These are phyloP conservation scores for Entrophospora sp. DNA, from an alignment of 192 early-diverging fungal species.

Conservation along the genomic window DNA sequence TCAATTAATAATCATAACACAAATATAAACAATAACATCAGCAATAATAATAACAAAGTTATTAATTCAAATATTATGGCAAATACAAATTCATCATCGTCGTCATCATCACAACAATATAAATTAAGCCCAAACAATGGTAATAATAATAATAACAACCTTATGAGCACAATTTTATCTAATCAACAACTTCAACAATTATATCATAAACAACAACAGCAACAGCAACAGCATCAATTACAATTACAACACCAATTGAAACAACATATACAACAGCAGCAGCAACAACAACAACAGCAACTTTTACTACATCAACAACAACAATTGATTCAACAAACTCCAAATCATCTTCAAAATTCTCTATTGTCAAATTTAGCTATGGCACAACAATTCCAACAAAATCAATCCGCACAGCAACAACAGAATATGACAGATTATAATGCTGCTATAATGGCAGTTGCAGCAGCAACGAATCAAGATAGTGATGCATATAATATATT, in stretches of 20 bases:
- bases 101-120: conserved; percentile 6
- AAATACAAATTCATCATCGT: no score
- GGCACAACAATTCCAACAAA: background rate
- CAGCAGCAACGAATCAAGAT: conserved; percentile 1
- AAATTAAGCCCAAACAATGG: background rate
- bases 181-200: background rate
- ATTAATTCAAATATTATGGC: no score
- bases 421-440: no score
- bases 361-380: background rate
- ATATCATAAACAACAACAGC: no score
- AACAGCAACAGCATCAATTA: no score
- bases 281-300: background rate
- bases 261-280: no score
- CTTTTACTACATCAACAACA: background rate
- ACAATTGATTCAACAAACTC: no score
- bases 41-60: background rate
- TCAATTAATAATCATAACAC: background rate
- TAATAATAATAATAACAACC: no score
- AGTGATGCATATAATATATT: conserved; percentile 1
- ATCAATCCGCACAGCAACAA: background rate
- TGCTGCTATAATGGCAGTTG: background rate
- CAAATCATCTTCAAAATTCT: no score
- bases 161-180: background rate
- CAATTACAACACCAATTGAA: no score
- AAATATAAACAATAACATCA: background rate